These are phyloP conservation scores for Zygnema circumcarinatum DNA, from an alignment of 139 green algal genomes.

Conservation along the genomic window DNA sequence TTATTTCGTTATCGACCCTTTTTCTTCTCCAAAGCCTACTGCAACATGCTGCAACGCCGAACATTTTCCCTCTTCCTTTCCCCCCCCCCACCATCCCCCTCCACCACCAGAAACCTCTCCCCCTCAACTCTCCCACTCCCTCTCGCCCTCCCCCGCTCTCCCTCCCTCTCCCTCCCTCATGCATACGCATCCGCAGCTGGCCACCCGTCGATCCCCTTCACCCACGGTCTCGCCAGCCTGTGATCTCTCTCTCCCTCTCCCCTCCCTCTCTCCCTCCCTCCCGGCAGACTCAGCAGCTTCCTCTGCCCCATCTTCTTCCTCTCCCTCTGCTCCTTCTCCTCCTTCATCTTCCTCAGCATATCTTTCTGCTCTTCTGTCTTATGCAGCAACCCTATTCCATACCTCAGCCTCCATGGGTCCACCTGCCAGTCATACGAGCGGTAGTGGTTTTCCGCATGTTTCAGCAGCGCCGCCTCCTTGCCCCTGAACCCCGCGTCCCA, in stretches of 20 bases:
- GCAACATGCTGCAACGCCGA: background rate
- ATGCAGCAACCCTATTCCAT: background rate
- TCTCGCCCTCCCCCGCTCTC: background rate
- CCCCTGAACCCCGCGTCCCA: background rate
- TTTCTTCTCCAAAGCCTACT: background rate
- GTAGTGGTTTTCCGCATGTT: slow-evolving; percentile 4
- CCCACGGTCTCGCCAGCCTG: background rate
- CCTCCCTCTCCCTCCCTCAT: background rate
- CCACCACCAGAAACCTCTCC: background rate
- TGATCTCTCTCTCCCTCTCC: background rate
- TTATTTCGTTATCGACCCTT: background rate
- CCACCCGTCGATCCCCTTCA: background rate
- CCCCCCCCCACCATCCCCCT: background rate
- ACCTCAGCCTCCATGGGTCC: background rate
- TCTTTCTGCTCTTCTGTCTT: background rate
- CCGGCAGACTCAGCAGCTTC: background rate
- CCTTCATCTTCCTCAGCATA: background rate
- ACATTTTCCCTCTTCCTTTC: background rate
- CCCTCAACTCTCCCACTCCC: background rate
- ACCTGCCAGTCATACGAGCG: background rate
- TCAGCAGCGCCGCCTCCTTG: background rate
- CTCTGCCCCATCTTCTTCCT: background rate
- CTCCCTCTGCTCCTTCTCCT: background rate
- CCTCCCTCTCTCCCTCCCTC: background rate
- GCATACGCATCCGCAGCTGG: background rate